phyloP scores from a whole-genome alignment of 2,329 filamentous ascomycete genomes.

The Fusarium torreyae region DNA sequence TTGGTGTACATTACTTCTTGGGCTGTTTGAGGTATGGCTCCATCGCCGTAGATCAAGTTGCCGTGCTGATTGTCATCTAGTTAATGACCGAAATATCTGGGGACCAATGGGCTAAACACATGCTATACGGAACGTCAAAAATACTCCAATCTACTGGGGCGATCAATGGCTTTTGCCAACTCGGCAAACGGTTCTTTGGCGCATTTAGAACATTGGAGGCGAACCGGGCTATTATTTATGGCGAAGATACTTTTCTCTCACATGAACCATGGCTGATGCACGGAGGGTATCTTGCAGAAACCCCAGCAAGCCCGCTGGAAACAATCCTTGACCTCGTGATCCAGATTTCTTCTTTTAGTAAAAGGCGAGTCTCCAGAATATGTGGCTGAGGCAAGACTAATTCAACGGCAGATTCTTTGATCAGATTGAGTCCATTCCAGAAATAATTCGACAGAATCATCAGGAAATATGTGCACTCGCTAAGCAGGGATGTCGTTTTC shows the following conservation, averaged over 20 bases:
- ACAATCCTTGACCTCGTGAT: constrained; percentile 27
- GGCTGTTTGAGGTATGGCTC: constrained; percentile 47
- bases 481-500: constrained; percentile 18
- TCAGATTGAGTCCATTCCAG: constrained; percentile 26
- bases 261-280: constrained; percentile 9
- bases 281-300: accelerated
- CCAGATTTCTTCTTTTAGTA: constrained; percentile 39
- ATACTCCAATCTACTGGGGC: constrained; percentile 36
- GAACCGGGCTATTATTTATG: constrained; percentile 47
- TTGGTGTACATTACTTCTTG: constrained; percentile 49
- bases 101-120: constrained; percentile 49
- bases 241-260: constrained; percentile 42
- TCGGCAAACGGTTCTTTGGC: constrained; percentile 36
- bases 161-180: neutral
- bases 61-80: constrained; percentile 22
- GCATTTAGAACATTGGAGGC: constrained; percentile 45
- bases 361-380: constrained; percentile 1
- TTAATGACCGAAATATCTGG: constrained; percentile 47
- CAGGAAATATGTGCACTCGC: constrained; percentile 17
- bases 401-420: constrained; percentile 36
- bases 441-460: neutral
- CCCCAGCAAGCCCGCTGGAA: neutral
- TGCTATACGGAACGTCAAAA: constrained; percentile 47
- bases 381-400: accelerated
- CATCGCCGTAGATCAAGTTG: accelerated